Conservation (phyloP, 2,329 filamentous ascomycete genomes). For the Alternaria atra region DNA sequence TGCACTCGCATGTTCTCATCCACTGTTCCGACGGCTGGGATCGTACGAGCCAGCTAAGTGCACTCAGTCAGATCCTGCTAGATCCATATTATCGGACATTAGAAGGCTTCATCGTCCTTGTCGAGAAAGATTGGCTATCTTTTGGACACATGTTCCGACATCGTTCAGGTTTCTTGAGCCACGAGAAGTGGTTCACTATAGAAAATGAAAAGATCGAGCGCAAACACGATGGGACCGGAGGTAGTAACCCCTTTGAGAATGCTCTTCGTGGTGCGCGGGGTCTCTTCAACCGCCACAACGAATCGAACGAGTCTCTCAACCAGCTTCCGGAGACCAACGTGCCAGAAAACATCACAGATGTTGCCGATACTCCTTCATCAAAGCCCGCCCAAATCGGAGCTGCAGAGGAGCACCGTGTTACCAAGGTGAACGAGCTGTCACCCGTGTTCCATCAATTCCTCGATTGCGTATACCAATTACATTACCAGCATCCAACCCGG, state of each 20-base stretch:
- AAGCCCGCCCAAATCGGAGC: constrained; percentile 50
- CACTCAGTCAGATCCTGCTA: constrained; percentile 88
- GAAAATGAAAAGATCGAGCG: constrained; percentile 79
- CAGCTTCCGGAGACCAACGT: constrained; percentile 64
- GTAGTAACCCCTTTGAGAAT: constrained; percentile 82
- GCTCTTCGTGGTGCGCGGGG: constrained; percentile 84
- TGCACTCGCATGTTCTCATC: constrained; percentile 93
- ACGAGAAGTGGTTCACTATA: constrained; percentile 92
- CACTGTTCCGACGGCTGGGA: constrained; percentile 99
- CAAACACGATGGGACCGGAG: constrained; percentile 47
- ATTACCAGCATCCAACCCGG: constrained; percentile 83
- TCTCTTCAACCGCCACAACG: constrained; percentile 84
- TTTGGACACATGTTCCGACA: constrained; percentile 98
- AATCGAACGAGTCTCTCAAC: constrained; percentile 68
- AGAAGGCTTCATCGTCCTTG: constrained; percentile 90
- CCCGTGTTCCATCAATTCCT: constrained; percentile 98
- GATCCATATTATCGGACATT: constrained; percentile 96
- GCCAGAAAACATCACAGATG: constrained; percentile 59
- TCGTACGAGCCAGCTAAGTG: constrained; percentile 92
- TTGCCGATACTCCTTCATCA: constrained; percentile 50
- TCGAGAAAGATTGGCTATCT: constrained; percentile 98
- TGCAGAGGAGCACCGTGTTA: constrained; percentile 71
- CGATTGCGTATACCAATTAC: constrained; percentile 89
- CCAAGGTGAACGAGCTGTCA: constrained; percentile 87
- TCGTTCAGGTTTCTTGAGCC: constrained; percentile 85